Percentiles rank a stretch among this genome's conserved stretches.
Evolutionary conservation across 129 eudicot genomes (phyloP).

Genomic region (Heracleum sosnowskyi): DNA sequence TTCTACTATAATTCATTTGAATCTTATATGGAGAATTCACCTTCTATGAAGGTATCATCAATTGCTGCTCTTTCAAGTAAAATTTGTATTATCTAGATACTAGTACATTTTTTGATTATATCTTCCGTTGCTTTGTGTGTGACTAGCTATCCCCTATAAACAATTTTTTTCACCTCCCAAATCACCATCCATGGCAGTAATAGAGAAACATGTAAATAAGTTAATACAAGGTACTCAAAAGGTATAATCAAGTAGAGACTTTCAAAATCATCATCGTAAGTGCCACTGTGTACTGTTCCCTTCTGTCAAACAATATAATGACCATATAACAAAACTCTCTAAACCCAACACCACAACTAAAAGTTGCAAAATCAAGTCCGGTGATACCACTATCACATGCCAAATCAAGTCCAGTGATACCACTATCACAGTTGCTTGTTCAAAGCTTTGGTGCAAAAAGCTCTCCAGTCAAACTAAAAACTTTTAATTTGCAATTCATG

Average conservation of each 20-base stretch:
- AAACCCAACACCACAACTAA: not conserved
- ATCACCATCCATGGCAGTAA: not conserved
- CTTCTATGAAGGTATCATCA: not conserved
- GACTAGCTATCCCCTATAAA: not conserved
- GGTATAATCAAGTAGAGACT: not conserved
- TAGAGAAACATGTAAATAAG: not conserved
- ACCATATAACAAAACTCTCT: not conserved
- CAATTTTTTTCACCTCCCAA: not conserved
- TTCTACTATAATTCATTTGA: too few relatives aligned
- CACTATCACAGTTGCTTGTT: not conserved
- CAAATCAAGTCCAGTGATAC: not conserved
- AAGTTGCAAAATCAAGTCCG: not conserved
- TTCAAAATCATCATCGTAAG: not conserved
- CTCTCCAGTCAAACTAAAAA: not conserved
- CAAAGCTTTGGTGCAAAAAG: not conserved
- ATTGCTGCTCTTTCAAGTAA: not conserved
- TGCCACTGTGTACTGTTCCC: not conserved
- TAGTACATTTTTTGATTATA: not conserved
- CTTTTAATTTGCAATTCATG: not conserved
- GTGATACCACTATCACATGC: not conserved
- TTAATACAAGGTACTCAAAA: not conserved
- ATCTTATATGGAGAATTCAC: not conserved
- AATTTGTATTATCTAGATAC: not conserved
- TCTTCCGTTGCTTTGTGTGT: not conserved
- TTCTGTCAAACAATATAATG: not conserved